A percentile compares a stretch with the other conserved stretches of the same genome.
Evolutionary conservation across 257 asterid genomes (phyloP).

Genomic region (Nyctanthes arbortristis): DNA sequence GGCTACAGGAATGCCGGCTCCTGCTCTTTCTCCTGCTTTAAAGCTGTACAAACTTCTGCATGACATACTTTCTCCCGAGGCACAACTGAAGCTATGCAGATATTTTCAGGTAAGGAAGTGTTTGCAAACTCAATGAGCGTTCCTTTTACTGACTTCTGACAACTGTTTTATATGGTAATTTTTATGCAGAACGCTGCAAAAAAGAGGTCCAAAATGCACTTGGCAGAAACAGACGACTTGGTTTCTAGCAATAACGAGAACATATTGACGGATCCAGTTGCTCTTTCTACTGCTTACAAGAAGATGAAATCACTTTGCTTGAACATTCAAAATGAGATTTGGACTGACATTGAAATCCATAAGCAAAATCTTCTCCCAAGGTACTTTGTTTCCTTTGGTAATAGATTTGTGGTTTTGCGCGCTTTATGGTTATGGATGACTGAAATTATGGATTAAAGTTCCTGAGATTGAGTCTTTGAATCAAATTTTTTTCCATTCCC

Average conservation of each 20-base stretch:
- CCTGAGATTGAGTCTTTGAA: background rate
- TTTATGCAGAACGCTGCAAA: conserved; percentile 75
- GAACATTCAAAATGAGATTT: conserved; percentile 66
- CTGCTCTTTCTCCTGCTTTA: conserved; percentile 83
- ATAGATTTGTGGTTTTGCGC: background rate
- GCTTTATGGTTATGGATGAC: background rate
- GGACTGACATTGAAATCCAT: conserved; percentile 79
- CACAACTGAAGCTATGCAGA: conserved; percentile 76
- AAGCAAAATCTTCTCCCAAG: conserved; percentile 82
- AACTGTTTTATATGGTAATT: conserved; percentile 13
- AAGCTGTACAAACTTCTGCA: conserved; percentile 76
- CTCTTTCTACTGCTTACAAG: conserved; percentile 77
- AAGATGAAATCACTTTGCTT: conserved; percentile 72
- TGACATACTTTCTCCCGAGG: conserved; percentile 80
- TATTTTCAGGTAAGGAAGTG: conserved; percentile 74
- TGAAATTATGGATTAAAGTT: background rate
- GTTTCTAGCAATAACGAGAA: conserved; percentile 62
- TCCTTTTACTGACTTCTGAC: conserved; percentile 16
- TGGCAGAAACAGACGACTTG: conserved; percentile 83
- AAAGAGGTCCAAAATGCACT: conserved; percentile 80
- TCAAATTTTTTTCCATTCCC: background rate
- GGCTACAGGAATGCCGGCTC: conserved; percentile 75
- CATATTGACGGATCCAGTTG: conserved; percentile 67
- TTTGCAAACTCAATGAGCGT: conserved; percentile 6
- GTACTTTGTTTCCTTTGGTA: conserved; percentile 33